phyloP scores from a whole-genome alignment of 2,329 filamentous ascomycete genomes.

The Trichoderma guizhouense region DNA sequence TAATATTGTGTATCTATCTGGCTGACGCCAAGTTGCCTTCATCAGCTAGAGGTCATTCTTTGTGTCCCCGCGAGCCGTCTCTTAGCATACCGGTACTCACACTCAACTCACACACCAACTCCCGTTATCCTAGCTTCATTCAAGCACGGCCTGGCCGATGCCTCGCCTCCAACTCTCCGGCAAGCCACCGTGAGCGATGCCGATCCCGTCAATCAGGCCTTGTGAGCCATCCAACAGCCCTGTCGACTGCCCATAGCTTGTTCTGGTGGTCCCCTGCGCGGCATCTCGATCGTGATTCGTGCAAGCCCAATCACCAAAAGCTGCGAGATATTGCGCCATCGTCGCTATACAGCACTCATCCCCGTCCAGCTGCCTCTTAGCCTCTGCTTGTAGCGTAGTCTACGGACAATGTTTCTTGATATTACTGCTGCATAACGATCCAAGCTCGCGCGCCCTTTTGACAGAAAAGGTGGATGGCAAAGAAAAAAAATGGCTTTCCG shows the following conservation, averaged over 20 bases:
- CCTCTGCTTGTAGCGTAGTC: not conserved
- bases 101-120: not conserved
- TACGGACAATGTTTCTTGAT: not conserved
- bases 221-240: not conserved
- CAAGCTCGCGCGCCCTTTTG: not conserved
- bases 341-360: not conserved
- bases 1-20: not conserved
- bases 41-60: not conserved
- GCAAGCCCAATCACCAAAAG: constrained; percentile 14
- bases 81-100: not conserved
- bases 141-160: constrained; percentile 11
- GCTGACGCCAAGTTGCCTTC: not conserved
- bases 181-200: constrained; percentile 8
- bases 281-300: constrained; percentile 14
- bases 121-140: not conserved
- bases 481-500: not conserved
- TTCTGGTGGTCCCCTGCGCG: not conserved
- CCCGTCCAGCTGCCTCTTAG: not conserved
- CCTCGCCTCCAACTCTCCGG: constrained; percentile 8
- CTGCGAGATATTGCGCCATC: constrained; percentile 19
- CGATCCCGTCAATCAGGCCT: not conserved
- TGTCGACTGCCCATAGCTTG: not conserved
- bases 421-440: not conserved
- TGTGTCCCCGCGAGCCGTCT: not conserved
- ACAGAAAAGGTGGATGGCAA: constrained; percentile 1